Evolutionary conservation across 1,284 basidiomycete genomes (phyloP).

Genomic region (Melanopsichium pennsylvanicum): DNA sequence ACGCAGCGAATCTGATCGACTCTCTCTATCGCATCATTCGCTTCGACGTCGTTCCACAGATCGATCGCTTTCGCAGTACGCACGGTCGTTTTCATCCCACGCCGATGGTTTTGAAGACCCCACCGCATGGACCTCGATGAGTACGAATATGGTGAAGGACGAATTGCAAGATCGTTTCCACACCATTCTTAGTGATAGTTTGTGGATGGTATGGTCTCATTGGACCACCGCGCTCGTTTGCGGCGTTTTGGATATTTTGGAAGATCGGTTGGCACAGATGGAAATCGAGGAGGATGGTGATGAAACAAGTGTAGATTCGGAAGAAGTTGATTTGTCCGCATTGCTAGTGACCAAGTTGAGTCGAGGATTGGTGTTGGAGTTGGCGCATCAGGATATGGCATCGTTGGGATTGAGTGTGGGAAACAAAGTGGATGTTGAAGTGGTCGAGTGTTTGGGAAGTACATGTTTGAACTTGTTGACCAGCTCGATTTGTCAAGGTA

Average conservation of each 20-base stretch:
- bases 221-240: constrained; percentile 41
- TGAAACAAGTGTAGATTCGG: not conserved
- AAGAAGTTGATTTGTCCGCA: constrained; percentile 12
- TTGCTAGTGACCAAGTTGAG: constrained; percentile 8
- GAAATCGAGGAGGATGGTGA: constrained; percentile 11
- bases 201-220: constrained; percentile 49
- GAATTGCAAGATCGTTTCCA: constrained; percentile 8
- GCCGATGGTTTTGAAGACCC: too few relatives aligned
- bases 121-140: too few relatives aligned
- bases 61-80: too few relatives aligned
- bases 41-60: constrained; percentile 23
- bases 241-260: constrained; percentile 34
- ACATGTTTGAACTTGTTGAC: constrained; percentile 16
- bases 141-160: too few relatives aligned
- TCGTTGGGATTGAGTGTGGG: constrained; percentile 41
- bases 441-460: constrained; percentile 27
- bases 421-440: constrained; percentile 34
- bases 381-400: constrained; percentile 34
- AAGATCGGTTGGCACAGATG: constrained; percentile 31
- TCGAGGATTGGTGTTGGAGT: constrained; percentile 9
- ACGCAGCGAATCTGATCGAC: constrained; percentile 33
- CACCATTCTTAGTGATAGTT: constrained; percentile 33
- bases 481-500: not conserved
- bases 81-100: too few relatives aligned
- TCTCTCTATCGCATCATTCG: constrained; percentile 17